These are phyloP conservation scores for Begonia peltatifolia DNA, from an alignment of 306 rosid genomes.

Conservation along the genomic window DNA sequence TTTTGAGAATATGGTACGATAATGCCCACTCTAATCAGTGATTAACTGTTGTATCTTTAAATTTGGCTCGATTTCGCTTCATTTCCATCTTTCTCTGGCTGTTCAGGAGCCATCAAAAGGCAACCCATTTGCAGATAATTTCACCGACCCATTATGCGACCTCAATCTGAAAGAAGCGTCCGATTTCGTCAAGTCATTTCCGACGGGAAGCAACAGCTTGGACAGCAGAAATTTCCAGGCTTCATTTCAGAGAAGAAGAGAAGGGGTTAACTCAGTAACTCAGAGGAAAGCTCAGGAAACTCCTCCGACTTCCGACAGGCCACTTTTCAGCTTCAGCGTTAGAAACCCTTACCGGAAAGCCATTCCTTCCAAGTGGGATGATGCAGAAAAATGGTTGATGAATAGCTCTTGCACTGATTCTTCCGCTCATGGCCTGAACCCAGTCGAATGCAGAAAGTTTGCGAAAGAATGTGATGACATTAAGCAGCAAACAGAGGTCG, in stretches of 20 bases:
- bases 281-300: constrained; percentile 39
- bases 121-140: constrained; percentile 55
- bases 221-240: constrained; percentile 25
- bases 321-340: constrained; percentile 61
- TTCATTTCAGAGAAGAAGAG: constrained; percentile 37
- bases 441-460: constrained; percentile 31
- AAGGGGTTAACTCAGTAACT: constrained; percentile 30
- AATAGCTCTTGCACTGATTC: constrained; percentile 73
- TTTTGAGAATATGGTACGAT: constrained; percentile 36
- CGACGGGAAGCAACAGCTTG: constrained; percentile 26
- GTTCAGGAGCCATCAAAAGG: constrained; percentile 42
- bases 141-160: constrained; percentile 81
- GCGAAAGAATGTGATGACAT: constrained; percentile 28
- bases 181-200: constrained; percentile 90
- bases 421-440: constrained; percentile 51
- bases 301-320: constrained; percentile 90
- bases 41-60: constrained; percentile 4
- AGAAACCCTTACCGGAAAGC: constrained; percentile 49
- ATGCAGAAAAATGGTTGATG: constrained; percentile 96
- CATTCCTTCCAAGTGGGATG: constrained; percentile 96
- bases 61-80: neutral
- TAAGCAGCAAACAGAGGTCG: constrained; percentile 39
- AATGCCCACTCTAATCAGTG: neutral
- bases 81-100: neutral
- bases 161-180: constrained; percentile 81